Evolutionary conservation across 345 rosid species (phyloP).

Genomic region (Brassica nigra): DNA sequence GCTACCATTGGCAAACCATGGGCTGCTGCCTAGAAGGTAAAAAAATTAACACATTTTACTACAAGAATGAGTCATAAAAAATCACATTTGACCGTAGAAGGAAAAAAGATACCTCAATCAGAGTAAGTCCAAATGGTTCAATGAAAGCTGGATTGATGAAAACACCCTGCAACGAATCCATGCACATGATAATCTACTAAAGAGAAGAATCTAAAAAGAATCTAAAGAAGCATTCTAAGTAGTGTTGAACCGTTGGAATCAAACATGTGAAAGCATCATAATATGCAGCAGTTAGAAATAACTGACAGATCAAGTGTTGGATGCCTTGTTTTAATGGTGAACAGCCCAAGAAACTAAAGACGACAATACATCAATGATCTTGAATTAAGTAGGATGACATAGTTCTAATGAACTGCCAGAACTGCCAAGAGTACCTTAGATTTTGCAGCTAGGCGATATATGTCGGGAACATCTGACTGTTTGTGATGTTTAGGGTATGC

Average conservation of each 20-base stretch:
- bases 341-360: not conserved
- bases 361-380: not conserved
- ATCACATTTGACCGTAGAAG: slow-evolving; percentile 6
- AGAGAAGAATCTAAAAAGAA: not conserved
- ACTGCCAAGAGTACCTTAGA: slow-evolving; percentile 62
- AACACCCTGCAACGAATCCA: slow-evolving; percentile 70
- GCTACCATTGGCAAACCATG: slow-evolving; percentile 97
- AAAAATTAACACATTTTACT: not conserved
- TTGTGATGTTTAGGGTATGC: slow-evolving; percentile 99
- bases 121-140: slow-evolving; percentile 97
- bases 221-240: not conserved
- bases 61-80: not conserved
- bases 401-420: not conserved
- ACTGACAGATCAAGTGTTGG: not conserved
- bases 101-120: slow-evolving; percentile 72
- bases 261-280: slow-evolving; percentile 14
- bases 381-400: not conserved
- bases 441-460: slow-evolving; percentile 96
- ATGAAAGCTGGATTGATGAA: slow-evolving; percentile 99
- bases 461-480: slow-evolving; percentile 93
- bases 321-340: not conserved
- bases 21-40: slow-evolving; percentile 81
- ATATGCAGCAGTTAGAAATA: not conserved
- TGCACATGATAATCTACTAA: slow-evolving; percentile 11
- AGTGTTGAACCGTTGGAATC: not conserved